These are phyloP conservation scores for Verticillium tricorpus DNA, from an alignment of 2,329 filamentous ascomycete genomes.

Conservation along the genomic window DNA sequence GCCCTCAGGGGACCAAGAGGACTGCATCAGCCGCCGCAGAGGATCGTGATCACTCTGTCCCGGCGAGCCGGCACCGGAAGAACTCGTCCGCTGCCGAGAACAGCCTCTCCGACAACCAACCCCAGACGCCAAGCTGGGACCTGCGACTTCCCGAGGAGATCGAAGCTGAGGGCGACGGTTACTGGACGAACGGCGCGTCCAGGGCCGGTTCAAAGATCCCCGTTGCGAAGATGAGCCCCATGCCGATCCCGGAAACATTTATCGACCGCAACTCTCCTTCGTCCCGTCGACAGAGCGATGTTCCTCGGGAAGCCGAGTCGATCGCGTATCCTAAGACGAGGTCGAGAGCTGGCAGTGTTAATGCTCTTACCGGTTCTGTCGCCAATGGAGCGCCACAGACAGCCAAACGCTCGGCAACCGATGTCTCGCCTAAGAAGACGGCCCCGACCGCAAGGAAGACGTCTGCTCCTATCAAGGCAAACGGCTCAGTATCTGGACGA, in stretches of 20 bases:
- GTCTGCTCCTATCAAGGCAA: conserved; percentile 37
- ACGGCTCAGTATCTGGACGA: conserved; percentile 37
- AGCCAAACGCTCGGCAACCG: conserved; percentile 39
- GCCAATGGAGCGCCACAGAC: conserved; percentile 16
- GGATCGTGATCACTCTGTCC: conserved; percentile 3
- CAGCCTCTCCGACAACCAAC: conserved; percentile 30
- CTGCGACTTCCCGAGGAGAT: conserved; percentile 75
- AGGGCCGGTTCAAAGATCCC: conserved; percentile 68
- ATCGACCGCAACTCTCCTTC: conserved; percentile 70
- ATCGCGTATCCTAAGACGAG: conserved; percentile 59
- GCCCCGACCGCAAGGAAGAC: conserved; percentile 35
- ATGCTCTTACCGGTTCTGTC: conserved; percentile 47
- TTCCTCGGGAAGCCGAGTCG: conserved; percentile 46
- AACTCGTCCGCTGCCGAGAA: conserved; percentile 38
- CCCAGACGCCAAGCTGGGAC: conserved; percentile 57
- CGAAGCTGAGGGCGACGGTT: conserved; percentile 55
- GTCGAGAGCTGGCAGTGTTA: conserved; percentile 65
- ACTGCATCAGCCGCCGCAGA: conserved; percentile 18
- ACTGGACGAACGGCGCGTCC: conserved; percentile 52
- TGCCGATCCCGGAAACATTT: conserved; percentile 67
- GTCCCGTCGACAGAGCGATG: conserved; percentile 55
- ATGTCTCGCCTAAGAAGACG: conserved; percentile 52
- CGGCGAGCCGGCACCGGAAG: conserved; percentile 29
- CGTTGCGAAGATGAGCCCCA: conserved; percentile 72
- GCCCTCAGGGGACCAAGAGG: conserved; percentile 22